A percentile compares a stretch with the other conserved stretches of the same genome.
Conservation (phyloP, 2,329 filamentous ascomycete species). For the Colletotrichum salicis region DNA sequence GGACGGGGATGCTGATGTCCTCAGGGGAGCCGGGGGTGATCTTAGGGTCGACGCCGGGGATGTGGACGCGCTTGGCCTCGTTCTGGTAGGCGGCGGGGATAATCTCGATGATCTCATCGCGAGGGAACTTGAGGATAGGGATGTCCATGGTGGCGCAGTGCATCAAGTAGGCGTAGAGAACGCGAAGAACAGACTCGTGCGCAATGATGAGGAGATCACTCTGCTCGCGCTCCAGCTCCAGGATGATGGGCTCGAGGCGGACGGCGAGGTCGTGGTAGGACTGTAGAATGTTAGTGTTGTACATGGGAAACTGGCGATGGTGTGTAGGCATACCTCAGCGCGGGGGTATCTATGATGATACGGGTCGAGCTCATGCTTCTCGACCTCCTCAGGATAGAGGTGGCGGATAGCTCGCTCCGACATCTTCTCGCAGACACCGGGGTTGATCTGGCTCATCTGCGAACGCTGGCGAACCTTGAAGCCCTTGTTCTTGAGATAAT, state of each 20-base stretch:
- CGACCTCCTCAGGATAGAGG: constrained; percentile 89
- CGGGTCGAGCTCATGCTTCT: constrained; percentile 92
- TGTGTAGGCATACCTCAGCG: constrained; percentile 74
- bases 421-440: constrained; percentile 94
- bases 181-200: constrained; percentile 95
- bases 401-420: constrained; percentile 83
- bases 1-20: constrained; percentile 82
- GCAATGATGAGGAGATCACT: constrained; percentile 98
- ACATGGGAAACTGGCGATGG: background rate
- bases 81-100: constrained; percentile 98
- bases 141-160: constrained; percentile 97
- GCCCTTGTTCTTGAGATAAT: constrained; percentile 80
- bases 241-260: constrained; percentile 94
- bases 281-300: constrained; percentile 54
- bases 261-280: constrained; percentile 99
- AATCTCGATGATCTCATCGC: constrained; percentile 98
- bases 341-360: constrained; percentile 97
- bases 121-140: constrained; percentile 89
- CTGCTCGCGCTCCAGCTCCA: constrained; percentile 95
- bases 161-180: constrained; percentile 98
- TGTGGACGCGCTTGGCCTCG: constrained; percentile 88
- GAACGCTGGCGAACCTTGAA: constrained; percentile 91
- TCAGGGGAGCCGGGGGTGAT: constrained; percentile 83
- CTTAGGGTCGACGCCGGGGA: constrained; percentile 73
- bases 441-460: constrained; percentile 97